Conservation (phyloP, 495 filamentous ascomycete species). For the Aspergillus haitiensis region DNA sequence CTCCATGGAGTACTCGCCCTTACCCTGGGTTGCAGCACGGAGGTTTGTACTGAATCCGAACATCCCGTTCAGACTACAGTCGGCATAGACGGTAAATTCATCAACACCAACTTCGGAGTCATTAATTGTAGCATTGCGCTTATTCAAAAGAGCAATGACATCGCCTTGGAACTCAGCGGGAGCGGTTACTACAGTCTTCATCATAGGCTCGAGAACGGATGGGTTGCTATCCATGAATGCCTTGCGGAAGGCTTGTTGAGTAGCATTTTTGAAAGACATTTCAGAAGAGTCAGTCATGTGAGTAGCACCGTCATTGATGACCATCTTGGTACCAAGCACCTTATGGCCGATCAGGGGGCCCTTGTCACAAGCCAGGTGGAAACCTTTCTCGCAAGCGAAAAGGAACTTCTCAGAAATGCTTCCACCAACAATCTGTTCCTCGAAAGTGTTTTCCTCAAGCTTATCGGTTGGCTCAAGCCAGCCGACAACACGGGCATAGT, state of each 20-base stretch:
- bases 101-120: slow-evolving; percentile 94
- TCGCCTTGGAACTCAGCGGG: slow-evolving; percentile 98
- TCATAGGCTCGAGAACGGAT: slow-evolving; percentile 87
- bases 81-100: slow-evolving; percentile 92
- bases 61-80: slow-evolving; percentile 93
- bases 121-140: slow-evolving; percentile 90
- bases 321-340: slow-evolving; percentile 86
- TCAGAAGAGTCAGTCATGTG: slow-evolving; percentile 98
- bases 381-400: slow-evolving; percentile 94
- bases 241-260: slow-evolving; percentile 96
- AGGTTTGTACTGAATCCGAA: slow-evolving; percentile 93
- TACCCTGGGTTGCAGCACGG: slow-evolving; percentile 93
- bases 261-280: slow-evolving; percentile 96
- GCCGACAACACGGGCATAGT: slow-evolving; percentile 91
- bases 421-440: slow-evolving; percentile 83
- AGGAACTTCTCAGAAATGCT: slow-evolving; percentile 95
- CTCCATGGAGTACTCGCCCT: slow-evolving; percentile 99
- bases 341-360: slow-evolving; percentile 92
- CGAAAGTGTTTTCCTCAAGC: slow-evolving; percentile 77
- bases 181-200: slow-evolving; percentile 96
- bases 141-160: slow-evolving; percentile 91
- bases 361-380: slow-evolving; percentile 78
- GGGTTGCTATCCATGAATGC: slow-evolving; percentile 79
- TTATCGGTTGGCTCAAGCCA: slow-evolving; percentile 82
- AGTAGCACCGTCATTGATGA: slow-evolving; percentile 94